Percentiles rank a stretch among this genome's conserved stretches.
Conservation (phyloP, 257 asterid genomes). For the Leonotis leonurus region DNA sequence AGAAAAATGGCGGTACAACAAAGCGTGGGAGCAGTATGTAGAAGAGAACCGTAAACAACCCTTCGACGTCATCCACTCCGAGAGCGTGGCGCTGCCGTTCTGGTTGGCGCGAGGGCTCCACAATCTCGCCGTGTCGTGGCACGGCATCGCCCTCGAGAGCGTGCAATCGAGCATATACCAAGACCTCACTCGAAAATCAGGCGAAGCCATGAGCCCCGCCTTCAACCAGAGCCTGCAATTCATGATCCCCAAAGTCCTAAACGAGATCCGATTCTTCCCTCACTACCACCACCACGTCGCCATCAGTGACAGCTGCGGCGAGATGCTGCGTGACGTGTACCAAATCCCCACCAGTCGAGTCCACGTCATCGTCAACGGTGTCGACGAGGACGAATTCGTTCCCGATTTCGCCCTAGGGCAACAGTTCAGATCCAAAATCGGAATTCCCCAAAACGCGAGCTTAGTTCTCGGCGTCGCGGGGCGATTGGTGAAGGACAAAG, state of each 20-base stretch:
- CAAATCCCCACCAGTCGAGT: conserved; percentile 67
- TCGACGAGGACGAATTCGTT: conserved; percentile 55
- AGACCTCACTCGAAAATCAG: conserved; percentile 43
- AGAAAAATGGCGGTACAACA: conserved; percentile 67
- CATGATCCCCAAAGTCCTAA: conserved; percentile 69
- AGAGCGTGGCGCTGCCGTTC: conserved; percentile 80
- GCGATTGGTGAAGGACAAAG: conserved; percentile 82
- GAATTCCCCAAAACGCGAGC: conserved; percentile 59
- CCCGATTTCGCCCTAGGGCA: conserved; percentile 37
- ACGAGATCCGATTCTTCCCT: conserved; percentile 70
- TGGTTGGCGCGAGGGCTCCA: conserved; percentile 46
- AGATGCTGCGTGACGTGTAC: conserved; percentile 78
- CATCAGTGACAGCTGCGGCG: conserved; percentile 86
- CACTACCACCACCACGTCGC: conserved; percentile 84
- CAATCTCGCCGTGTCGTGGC: conserved; percentile 88
- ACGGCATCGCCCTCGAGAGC: conserved; percentile 86
- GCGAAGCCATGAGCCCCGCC: conserved; percentile 46
- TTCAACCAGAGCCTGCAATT: conserved; percentile 48
- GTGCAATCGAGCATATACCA: conserved; percentile 76
- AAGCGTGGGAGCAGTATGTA: conserved; percentile 72
- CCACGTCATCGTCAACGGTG: conserved; percentile 86
- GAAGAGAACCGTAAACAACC: conserved; percentile 36
- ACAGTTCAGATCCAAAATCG: conserved; percentile 46
- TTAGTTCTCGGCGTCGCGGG: conserved; percentile 88
- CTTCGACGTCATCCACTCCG: conserved; percentile 77